Evolutionary conservation across 148 eudicot species (phyloP), one percentile per base, ranked within the genome.

Genomic region (Hydrangea macrophylla): DNA sequence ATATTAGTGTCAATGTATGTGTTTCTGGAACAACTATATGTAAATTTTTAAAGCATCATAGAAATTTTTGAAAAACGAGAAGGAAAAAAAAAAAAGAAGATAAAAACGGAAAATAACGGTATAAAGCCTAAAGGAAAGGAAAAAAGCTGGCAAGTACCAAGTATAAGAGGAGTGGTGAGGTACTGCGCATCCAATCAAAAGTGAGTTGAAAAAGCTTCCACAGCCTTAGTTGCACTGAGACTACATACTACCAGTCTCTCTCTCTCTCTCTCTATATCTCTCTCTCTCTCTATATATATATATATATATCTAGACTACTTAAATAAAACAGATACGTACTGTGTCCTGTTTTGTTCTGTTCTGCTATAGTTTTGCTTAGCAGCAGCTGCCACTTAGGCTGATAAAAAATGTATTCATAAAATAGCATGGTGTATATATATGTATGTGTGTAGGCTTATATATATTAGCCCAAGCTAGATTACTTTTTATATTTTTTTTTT

Each of bases 101-200:
- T 15, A 48, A 15, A 15, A 18, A 45, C 3, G 51, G 18, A 48
- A 48, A 2, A 18, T 15, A 0, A 42, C 13, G 15, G 15, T 11
- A 42, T 11, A 42, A 55, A 31, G 18, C 9, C 58, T 24, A 24
- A 55, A 55, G 9, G 9, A 57, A 18, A n/a, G n/a, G 40, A 68
- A 67, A 57, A 61, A 57, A 36, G 17, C 8, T 39, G 62, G 57
- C 36, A 37, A 39, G 58, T 37, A 28, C 8, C 5, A 23, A 35
- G n/a, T 35, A 35, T n/a, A 35, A 20, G 22, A 9, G 36, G 23
- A 25, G 13, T 28, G 5, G 36, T 55, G 27, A 35, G 11, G 27
- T n/a, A 67, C 18, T 40, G 72, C 69, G 59, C 45, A 70, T 23
- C 75, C 79, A 75, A 70, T 51, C n/a, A 42, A 57, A 70, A 55